Evolutionary conservation across 1,284 basidiomycete species (phyloP).

Genomic region (Chiua sp.): DNA sequence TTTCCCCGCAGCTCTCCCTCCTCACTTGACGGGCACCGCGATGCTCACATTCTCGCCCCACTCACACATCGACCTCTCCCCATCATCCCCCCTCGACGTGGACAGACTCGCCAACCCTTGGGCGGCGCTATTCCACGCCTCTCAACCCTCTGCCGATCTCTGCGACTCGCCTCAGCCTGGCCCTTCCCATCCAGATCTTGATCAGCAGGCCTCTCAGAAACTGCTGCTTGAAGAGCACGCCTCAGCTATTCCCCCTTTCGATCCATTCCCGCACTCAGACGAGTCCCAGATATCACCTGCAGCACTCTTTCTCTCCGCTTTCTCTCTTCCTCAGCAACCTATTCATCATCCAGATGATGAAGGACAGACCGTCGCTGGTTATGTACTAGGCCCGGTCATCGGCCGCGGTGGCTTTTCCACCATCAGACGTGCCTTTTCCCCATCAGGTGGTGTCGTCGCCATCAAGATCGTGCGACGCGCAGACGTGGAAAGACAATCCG

Average conservation of each 20-base stretch:
- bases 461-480: constrained; percentile 80
- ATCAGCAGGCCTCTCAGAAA: constrained; percentile 30
- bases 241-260: neutral
- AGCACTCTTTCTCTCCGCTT: constrained; percentile 78
- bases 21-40: neutral
- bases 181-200: constrained; percentile 28
- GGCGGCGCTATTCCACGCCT: constrained; percentile 5
- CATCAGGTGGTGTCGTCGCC: constrained; percentile 74
- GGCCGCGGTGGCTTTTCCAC: constrained; percentile 90
- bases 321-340: constrained; percentile 46
- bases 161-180: neutral
- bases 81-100: neutral
- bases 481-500: constrained; percentile 55
- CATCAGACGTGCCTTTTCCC: constrained; percentile 75
- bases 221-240: constrained; percentile 17
- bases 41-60: constrained; percentile 11
- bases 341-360: constrained; percentile 57
- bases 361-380: constrained; percentile 66
- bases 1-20: constrained; percentile 23
- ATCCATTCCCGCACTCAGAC: constrained; percentile 13
- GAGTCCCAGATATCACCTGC: constrained; percentile 64
- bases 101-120: constrained; percentile 18
- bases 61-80: neutral
- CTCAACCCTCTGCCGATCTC: constrained; percentile 6
- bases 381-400: constrained; percentile 79